These are phyloP conservation scores for Globisporangium parvum DNA, from an alignment of 352 stramenopile species.

Conservation along the genomic window DNA sequence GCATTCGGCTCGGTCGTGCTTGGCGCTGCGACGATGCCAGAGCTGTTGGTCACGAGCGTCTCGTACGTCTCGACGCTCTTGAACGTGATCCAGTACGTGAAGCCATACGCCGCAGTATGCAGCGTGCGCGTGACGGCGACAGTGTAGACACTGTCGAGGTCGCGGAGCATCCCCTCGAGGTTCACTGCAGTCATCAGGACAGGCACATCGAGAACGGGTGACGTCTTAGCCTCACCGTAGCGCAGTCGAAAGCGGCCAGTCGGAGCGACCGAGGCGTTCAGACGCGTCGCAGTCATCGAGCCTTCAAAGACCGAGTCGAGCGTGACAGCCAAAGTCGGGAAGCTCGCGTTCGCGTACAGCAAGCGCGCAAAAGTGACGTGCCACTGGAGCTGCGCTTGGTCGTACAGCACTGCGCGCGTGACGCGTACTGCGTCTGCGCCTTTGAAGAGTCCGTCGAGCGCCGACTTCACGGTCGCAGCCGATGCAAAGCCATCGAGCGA, in stretches of 20 bases:
- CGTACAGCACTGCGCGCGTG: conserved; percentile 23
- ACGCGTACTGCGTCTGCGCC: conserved; percentile 24
- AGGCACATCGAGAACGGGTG: conserved; percentile 13
- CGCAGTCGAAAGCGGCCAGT: conserved; percentile 30
- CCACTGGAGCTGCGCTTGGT: conserved; percentile 36
- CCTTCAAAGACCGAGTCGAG: conserved; percentile 39
- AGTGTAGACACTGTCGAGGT: conserved; percentile 29
- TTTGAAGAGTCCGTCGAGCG: conserved; percentile 33
- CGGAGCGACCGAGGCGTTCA: conserved; percentile 16
- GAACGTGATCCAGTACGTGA: conserved; percentile 52
- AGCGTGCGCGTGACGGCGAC: conserved; percentile 19
- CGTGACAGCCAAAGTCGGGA: conserved; percentile 32
- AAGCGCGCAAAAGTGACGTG: conserved; percentile 48
- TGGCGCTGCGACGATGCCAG: conserved; percentile 12
- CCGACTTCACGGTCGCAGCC: conserved; percentile 28
- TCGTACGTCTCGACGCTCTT: conserved; percentile 39
- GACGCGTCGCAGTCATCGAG: conserved; percentile 14
- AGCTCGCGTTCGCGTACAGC: conserved; percentile 19
- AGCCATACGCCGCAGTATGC: conserved; percentile 23
- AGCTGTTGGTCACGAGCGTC: conserved; percentile 19
- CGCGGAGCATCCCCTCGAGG: conserved; percentile 27
- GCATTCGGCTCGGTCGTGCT: conserved; percentile 1
- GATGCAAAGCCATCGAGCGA: conserved; percentile 49
- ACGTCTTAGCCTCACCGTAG: conserved; percentile 44
- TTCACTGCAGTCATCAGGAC: conserved; percentile 15